Evolutionary conservation across 2,329 filamentous ascomycete genomes (phyloP).

Genomic region (Grosmannia serpens): DNA sequence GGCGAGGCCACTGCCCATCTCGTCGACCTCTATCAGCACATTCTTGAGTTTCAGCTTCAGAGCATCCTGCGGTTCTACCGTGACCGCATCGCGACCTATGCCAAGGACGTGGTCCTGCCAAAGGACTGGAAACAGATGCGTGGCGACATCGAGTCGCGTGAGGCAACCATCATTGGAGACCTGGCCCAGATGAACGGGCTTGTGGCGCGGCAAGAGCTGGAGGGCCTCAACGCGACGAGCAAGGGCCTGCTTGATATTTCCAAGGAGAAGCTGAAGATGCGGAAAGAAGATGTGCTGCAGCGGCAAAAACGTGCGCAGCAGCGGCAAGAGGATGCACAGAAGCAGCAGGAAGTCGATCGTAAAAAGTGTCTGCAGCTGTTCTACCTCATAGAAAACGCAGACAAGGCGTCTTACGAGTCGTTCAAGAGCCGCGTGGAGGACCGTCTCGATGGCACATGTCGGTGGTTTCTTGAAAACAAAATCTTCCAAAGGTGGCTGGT

Average conservation of each 20-base stretch:
- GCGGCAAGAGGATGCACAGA: background rate
- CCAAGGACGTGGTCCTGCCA: constrained; percentile 8
- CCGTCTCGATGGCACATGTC: constrained; percentile 18
- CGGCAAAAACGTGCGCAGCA: too few relatives aligned
- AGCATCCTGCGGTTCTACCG: constrained; percentile 21
- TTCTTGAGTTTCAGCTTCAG: constrained; percentile 24
- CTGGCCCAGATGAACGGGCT: constrained; percentile 5
- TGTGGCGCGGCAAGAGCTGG: constrained; percentile 1
- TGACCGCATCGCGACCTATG: constrained; percentile 5
- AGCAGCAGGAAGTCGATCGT: background rate
- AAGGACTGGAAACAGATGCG: constrained; percentile 14
- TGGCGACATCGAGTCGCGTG: constrained; percentile 1
- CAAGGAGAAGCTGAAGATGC: too few relatives aligned
- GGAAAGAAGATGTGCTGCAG: too few relatives aligned
- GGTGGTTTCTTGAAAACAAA: constrained; percentile 21
- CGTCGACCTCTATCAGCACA: constrained; percentile 19
- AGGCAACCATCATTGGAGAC: background rate
- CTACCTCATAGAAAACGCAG: background rate
- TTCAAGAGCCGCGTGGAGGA: constrained; percentile 19
- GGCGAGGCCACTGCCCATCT: constrained; percentile 11
- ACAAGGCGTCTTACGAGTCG: constrained; percentile 17
- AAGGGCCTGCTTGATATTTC: background rate
- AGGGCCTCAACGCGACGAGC: constrained; percentile 1
- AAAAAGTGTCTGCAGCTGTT: background rate
- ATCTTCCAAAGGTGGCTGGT: constrained; percentile 19